Evolutionary conservation across 139 green algal genomes (phyloP).

Genomic region (Volvox reticuliferus): DNA sequence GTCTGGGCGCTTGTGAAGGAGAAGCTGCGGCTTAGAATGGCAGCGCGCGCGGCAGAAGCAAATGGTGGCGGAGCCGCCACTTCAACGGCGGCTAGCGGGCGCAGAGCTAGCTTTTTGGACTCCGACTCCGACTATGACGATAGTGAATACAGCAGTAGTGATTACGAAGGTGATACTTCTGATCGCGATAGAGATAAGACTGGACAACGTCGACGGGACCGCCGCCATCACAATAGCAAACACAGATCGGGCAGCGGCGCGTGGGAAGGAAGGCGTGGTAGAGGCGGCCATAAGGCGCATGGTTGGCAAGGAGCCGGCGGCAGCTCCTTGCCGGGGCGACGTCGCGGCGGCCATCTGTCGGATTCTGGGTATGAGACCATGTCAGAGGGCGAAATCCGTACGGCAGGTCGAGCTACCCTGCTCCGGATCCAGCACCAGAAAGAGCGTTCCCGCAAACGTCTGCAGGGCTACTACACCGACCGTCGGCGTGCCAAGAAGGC

Average conservation of each 20-base stretch:
- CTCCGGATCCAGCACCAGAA: background rate
- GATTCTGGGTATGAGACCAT: constrained; percentile 33
- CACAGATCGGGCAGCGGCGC: background rate
- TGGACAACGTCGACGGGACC: background rate
- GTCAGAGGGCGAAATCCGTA: constrained; percentile 22
- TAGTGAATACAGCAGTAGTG: background rate
- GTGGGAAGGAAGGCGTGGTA: background rate
- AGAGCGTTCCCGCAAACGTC: background rate
- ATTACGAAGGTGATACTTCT: background rate
- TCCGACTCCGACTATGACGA: background rate
- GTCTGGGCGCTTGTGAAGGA: constrained; percentile 25
- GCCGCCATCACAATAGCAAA: background rate
- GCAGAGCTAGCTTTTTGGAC: background rate
- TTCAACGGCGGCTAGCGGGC: background rate
- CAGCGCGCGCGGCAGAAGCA: background rate
- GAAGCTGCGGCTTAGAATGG: constrained; percentile 15
- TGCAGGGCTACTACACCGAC: background rate
- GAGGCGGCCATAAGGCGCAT: background rate
- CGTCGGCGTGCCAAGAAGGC: background rate
- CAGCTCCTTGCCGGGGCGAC: background rate
- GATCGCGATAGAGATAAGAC: background rate
- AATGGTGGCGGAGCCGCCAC: background rate
- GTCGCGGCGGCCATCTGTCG: background rate
- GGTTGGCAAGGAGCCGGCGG: background rate
- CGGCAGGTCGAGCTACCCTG: background rate